phyloP scores from a whole-genome alignment of 2,329 filamentous ascomycete genomes.

The Lecanicillium sp. region DNA sequence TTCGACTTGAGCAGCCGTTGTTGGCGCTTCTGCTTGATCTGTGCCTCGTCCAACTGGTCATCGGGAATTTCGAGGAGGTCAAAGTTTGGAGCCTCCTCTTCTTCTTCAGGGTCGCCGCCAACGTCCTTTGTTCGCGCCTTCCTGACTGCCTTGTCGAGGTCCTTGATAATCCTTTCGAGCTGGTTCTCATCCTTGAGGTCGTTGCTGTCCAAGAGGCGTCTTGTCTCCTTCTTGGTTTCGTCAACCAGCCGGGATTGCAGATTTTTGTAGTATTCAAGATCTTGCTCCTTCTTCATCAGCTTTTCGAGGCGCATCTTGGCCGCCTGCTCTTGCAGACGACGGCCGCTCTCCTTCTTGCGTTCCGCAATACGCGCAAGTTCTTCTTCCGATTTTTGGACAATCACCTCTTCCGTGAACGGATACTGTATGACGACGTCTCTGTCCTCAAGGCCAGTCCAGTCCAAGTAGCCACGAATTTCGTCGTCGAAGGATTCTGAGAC shows the following conservation, averaged over 20 bases:
- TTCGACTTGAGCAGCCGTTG: slow-evolving; percentile 92
- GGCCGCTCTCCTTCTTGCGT: slow-evolving; percentile 88
- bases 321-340: slow-evolving; percentile 87
- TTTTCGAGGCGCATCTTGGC: slow-evolving; percentile 96
- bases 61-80: slow-evolving; percentile 84
- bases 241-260: slow-evolving; percentile 65
- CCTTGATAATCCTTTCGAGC: slow-evolving; percentile 76
- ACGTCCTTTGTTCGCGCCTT: slow-evolving; percentile 91
- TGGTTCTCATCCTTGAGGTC: slow-evolving; percentile 88
- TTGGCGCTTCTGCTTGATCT: slow-evolving; percentile 84
- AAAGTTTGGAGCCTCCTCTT: slow-evolving; percentile 77
- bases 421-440: slow-evolving; percentile 86
- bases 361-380: slow-evolving; percentile 86
- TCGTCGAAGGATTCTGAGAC: slow-evolving; percentile 75
- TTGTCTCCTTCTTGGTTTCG: slow-evolving; percentile 85
- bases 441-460: slow-evolving; percentile 89
- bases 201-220: slow-evolving; percentile 77
- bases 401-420: slow-evolving; percentile 83
- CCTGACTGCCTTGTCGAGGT: slow-evolving; percentile 83
- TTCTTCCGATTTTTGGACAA: slow-evolving; percentile 88
- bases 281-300: slow-evolving; percentile 89
- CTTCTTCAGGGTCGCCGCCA: slow-evolving; percentile 71
- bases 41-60: slow-evolving; percentile 86
- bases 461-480: slow-evolving; percentile 70
- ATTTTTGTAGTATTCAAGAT: slow-evolving; percentile 87